Conservation (phyloP, 106 monocot species). For the Apostasia ramifera region DNA sequence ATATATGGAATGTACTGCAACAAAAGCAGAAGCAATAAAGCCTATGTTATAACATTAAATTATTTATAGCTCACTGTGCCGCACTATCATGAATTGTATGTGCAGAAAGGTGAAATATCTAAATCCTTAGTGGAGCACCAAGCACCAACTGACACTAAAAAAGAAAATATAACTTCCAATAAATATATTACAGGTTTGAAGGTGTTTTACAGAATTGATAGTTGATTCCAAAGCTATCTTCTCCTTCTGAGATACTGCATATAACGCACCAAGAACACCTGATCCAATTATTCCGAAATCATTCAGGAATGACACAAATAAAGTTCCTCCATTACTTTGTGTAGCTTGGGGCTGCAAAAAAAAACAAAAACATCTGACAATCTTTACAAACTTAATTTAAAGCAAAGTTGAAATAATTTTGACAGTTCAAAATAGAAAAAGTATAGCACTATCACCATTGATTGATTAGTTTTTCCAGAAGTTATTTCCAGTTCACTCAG, state of each 20-base stretch:
- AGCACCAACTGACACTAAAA: background rate
- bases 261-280: slow-evolving; percentile 79
- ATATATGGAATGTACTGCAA: too few relatives aligned
- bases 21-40: too few relatives aligned
- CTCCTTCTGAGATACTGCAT: slow-evolving; percentile 58
- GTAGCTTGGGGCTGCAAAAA: slow-evolving; percentile 16
- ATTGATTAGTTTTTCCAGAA: slow-evolving; percentile 14
- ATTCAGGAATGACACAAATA: slow-evolving; percentile 44
- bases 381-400: background rate
- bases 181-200: slow-evolving; percentile 10
- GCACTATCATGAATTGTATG: too few relatives aligned
- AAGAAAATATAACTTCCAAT: background rate
- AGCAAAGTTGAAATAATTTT: too few relatives aligned
- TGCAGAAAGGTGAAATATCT: too few relatives aligned
- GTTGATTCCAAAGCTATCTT: slow-evolving; percentile 54
- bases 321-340: slow-evolving; percentile 24
- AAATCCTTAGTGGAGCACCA: background rate
- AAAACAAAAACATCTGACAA: background rate
- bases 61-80: too few relatives aligned
- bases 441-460: background rate
- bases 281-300: slow-evolving; percentile 59
- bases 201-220: slow-evolving; percentile 51
- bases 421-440: too few relatives aligned
- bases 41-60: too few relatives aligned
- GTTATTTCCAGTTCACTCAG: slow-evolving; percentile 2